Percentiles rank a stretch among this genome's conserved stretches.
Conservation (phyloP, 1,284 basidiomycete species). For the Austroboletus niveus region DNA sequence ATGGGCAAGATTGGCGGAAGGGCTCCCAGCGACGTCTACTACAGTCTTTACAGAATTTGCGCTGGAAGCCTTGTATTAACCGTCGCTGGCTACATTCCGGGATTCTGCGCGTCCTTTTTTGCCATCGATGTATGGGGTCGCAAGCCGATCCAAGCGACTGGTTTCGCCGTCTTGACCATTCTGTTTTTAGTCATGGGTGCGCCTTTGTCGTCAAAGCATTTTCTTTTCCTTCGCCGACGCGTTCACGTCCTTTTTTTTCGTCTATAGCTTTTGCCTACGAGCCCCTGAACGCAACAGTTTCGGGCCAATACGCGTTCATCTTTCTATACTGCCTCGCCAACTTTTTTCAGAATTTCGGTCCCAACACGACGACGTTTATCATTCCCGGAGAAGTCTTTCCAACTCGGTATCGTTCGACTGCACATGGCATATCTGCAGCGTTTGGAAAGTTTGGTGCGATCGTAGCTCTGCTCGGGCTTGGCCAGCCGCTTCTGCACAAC, state of each 20-base stretch:
- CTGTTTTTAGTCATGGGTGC: conserved; percentile 52
- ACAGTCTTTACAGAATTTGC: conserved; percentile 34
- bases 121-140: conserved; percentile 53
- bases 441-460: conserved; percentile 69
- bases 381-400: conserved; percentile 75
- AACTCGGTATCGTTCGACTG: conserved; percentile 72
- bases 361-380: conserved; percentile 74
- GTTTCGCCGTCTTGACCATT: conserved; percentile 53
- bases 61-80: conserved; percentile 45
- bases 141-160: conserved; percentile 57
- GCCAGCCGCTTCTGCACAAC: conserved; percentile 38
- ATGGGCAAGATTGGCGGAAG: conserved; percentile 25
- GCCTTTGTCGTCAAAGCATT: neutral
- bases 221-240: neutral
- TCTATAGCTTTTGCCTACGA: conserved; percentile 53
- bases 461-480: conserved; percentile 62
- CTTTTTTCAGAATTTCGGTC: conserved; percentile 60
- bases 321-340: conserved; percentile 61
- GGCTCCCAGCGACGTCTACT: conserved; percentile 24
- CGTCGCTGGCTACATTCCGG: conserved; percentile 50
- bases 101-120: conserved; percentile 48
- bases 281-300: conserved; percentile 44
- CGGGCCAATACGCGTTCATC: conserved; percentile 49
- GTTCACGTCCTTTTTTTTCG: conserved; percentile 1
- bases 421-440: conserved; percentile 69